Percentiles rank a stretch among this genome's conserved stretches.
phyloP scores from a whole-genome alignment of 1,139 yeast genomes.

The Chernovozyma sophiae-reginae region DNA sequence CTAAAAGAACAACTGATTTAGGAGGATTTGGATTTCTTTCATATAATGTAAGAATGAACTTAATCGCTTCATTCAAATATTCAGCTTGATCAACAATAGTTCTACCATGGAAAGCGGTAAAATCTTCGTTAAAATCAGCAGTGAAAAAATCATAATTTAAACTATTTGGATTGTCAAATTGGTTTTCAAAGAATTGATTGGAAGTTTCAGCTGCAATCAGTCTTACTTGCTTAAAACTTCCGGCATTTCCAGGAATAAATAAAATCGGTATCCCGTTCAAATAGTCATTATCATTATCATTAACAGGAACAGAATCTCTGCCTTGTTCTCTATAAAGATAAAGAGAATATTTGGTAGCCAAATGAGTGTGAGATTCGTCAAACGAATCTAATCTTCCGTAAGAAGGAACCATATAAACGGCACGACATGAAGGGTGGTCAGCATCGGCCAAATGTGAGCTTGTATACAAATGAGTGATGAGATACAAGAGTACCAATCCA shows the following conservation, averaged over 20 bases:
- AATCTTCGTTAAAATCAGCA: conserved; percentile 93
- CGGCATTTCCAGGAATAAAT: conserved; percentile 97
- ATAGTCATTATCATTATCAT: conserved; percentile 26
- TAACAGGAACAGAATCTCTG: conserved; percentile 55
- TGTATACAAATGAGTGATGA: conserved; percentile 18
- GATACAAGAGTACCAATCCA: conserved; percentile 15
- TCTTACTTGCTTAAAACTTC: conserved; percentile 84
- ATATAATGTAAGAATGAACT: conserved; percentile 70
- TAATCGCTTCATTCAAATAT: conserved; percentile 82
- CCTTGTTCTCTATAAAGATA: conserved; percentile 78
- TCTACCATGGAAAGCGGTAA: conserved; percentile 94
- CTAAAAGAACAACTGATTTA: conserved; percentile 71
- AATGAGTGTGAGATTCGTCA: conserved; percentile 64
- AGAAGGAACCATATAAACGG: conserved; percentile 72
- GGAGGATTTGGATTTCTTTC: conserved; percentile 39
- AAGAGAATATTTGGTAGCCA: conserved; percentile 76
- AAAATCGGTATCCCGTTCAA: conserved; percentile 80
- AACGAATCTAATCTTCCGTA: conserved; percentile 71
- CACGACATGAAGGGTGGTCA: conserved; percentile 44
- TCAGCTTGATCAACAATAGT: conserved; percentile 94
- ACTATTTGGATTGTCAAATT: conserved; percentile 25
- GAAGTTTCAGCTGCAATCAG: conserved; percentile 84
- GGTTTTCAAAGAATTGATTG: conserved; percentile 36
- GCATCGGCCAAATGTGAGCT: conserved; percentile 22
- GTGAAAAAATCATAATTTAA: conserved; percentile 71